Conservation (phyloP, 2,329 filamentous ascomycete genomes). For the Akanthomyces uredinophilus region DNA sequence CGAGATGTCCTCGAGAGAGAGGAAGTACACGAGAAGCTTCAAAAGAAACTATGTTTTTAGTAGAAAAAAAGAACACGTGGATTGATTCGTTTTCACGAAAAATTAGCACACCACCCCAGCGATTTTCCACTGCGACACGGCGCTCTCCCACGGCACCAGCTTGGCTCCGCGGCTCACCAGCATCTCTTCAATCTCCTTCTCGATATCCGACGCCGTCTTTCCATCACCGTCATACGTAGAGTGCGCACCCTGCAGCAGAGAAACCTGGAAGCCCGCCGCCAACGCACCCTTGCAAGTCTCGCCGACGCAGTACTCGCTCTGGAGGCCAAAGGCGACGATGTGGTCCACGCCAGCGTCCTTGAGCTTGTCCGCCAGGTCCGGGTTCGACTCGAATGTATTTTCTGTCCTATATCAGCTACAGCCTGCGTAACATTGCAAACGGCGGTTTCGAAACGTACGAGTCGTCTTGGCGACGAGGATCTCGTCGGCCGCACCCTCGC, state of each 20-base stretch:
- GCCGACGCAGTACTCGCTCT: conserved; percentile 29
- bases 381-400: conserved; percentile 27
- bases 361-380: conserved; percentile 23
- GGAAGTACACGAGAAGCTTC: background rate
- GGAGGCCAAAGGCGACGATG: conserved; percentile 27
- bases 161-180: conserved; percentile 20
- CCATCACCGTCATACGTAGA: conserved; percentile 25
- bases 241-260: conserved; percentile 26
- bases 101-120: conserved; percentile 7
- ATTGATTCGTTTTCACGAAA: too few species aligned
- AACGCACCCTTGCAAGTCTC: conserved; percentile 25
- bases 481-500: conserved; percentile 19
- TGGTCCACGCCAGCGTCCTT: conserved; percentile 20
- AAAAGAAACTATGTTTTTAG: too few species aligned
- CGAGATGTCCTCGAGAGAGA: background rate
- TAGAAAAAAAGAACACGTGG: background rate
- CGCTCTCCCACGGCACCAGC: conserved; percentile 22
- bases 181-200: conserved; percentile 25
- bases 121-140: conserved; percentile 9
- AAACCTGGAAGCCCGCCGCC: conserved; percentile 25
- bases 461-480: conserved; percentile 25
- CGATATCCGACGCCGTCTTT: conserved; percentile 24
- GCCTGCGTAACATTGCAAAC: too few species aligned
- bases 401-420: conserved; percentile 14
- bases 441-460: conserved; percentile 17